A percentile compares a stretch with the other conserved stretches of the same genome.
Conservation (phyloP, 805 yeast species). For the Tetrapisispora fleetii region DNA sequence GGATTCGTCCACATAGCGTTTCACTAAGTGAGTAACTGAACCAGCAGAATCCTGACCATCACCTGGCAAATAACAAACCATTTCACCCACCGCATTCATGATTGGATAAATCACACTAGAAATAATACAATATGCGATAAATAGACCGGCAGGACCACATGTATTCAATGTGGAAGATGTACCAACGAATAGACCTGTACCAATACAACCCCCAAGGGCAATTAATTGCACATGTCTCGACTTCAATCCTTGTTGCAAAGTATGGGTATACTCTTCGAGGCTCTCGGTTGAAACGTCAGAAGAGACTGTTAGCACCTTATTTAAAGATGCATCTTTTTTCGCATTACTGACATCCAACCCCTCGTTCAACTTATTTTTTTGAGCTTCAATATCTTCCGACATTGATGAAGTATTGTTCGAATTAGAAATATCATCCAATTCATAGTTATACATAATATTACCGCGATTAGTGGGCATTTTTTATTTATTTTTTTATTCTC, state of each 20-base stretch:
- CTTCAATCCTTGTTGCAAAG: slow-evolving; percentile 27
- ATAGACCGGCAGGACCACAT: slow-evolving; percentile 67
- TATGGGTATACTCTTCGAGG: slow-evolving; percentile 1
- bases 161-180: slow-evolving; percentile 49
- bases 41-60: slow-evolving; percentile 40
- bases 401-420: neutral
- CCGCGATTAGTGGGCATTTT: slow-evolving; percentile 1
- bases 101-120: slow-evolving; percentile 56
- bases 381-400: neutral
- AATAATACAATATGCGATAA: slow-evolving; percentile 53
- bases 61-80: slow-evolving; percentile 52
- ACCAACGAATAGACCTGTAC: slow-evolving; percentile 75
- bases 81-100: slow-evolving; percentile 57
- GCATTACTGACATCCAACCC: neutral
- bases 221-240: slow-evolving; percentile 70
- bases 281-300: neutral
- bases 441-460: neutral
- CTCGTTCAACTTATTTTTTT: neutral
- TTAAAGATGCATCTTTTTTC: neutral
- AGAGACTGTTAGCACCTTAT: neutral
- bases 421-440: neutral
- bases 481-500: neutral
- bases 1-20: slow-evolving; percentile 49
- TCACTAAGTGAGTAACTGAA: slow-evolving; percentile 49
- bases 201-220: slow-evolving; percentile 77